phyloP scores from a whole-genome alignment of 2,329 filamentous ascomycete genomes.

The Ceratocystis harringtonii region DNA sequence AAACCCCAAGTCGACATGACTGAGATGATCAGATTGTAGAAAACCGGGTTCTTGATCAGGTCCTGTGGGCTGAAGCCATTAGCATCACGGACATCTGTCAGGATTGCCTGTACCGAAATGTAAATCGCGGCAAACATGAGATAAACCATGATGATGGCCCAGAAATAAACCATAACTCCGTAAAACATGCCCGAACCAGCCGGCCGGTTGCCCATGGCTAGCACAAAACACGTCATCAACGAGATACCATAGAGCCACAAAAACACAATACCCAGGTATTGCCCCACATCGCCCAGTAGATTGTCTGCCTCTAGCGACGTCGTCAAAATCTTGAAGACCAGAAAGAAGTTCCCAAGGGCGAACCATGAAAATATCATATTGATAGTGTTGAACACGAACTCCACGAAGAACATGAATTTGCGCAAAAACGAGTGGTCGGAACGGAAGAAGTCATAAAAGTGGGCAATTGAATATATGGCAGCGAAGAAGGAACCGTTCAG shows the following conservation, averaged over 20 bases:
- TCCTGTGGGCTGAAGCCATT: conserved; percentile 52
- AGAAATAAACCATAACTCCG: conserved; percentile 96
- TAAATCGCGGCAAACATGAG: conserved; percentile 89
- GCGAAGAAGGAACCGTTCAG: conserved; percentile 97
- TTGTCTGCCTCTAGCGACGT: conserved; percentile 56
- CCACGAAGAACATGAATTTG: conserved; percentile 79
- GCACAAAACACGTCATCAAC: conserved; percentile 84
- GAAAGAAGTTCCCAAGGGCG: conserved; percentile 94
- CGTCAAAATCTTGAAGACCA: conserved; percentile 95
- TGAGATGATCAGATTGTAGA: conserved; percentile 87
- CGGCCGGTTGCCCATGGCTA: conserved; percentile 86
- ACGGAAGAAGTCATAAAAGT: conserved; percentile 92
- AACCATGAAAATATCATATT: conserved; percentile 99
- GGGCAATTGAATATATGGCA: conserved; percentile 82
- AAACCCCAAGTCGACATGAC: conserved; percentile 84
- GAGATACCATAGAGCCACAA: conserved; percentile 92
- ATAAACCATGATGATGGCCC: conserved; percentile 91
- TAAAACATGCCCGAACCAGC: conserved; percentile 89
- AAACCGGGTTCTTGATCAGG: conserved; percentile 74
- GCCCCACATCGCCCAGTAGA: conserved; percentile 62
- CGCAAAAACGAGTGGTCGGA: conserved; percentile 77
- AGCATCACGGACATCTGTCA: conserved; percentile 46
- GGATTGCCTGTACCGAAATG: conserved; percentile 78
- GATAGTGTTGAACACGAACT: conserved; percentile 86
- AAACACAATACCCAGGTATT: conserved; percentile 74